Conservation (phyloP, 2,329 filamentous ascomycete genomes). For the Ophiostoma ulmi region DNA sequence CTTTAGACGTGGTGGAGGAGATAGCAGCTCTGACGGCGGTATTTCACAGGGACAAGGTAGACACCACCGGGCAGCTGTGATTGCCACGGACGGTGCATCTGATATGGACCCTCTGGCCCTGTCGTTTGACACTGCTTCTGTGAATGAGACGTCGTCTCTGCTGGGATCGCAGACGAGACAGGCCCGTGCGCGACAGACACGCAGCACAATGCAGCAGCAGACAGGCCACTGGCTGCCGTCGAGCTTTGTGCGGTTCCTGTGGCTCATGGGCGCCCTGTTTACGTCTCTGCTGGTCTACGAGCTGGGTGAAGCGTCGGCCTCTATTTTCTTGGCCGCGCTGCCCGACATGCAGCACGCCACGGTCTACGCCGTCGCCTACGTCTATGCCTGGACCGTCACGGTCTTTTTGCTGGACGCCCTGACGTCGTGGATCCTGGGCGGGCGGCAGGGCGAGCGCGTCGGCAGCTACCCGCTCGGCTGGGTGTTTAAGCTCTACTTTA, state of each 20-base stretch:
- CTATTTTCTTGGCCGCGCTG: constrained; percentile 61
- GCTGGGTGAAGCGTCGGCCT: constrained; percentile 62
- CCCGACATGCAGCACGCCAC: constrained; percentile 51
- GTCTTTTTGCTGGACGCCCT: constrained; percentile 60
- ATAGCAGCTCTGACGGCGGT: constrained; percentile 6
- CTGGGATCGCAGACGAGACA: constrained; percentile 28
- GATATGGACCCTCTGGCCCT: constrained; percentile 14
- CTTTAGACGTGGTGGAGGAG: not conserved
- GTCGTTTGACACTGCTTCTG: not conserved
- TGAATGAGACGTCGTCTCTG: constrained; percentile 27
- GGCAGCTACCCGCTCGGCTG: constrained; percentile 66
- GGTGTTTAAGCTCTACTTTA: constrained; percentile 66
- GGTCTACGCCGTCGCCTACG: constrained; percentile 62
- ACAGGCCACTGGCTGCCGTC: constrained; percentile 51
- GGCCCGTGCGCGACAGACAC: constrained; percentile 28
- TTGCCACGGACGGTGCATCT: not conserved
- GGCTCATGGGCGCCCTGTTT: constrained; percentile 61
- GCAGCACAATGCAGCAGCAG: constrained; percentile 26
- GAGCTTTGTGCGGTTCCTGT: constrained; percentile 63
- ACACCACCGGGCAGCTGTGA: not conserved
- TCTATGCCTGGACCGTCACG: constrained; percentile 65
- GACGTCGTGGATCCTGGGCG: constrained; percentile 63
- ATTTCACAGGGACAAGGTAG: not conserved
- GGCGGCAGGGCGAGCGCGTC: constrained; percentile 60
- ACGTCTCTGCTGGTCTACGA: constrained; percentile 62